These are phyloP conservation scores for Diutina neorugosa DNA, from an alignment of 1,139 yeast species.

Conservation along the genomic window DNA sequence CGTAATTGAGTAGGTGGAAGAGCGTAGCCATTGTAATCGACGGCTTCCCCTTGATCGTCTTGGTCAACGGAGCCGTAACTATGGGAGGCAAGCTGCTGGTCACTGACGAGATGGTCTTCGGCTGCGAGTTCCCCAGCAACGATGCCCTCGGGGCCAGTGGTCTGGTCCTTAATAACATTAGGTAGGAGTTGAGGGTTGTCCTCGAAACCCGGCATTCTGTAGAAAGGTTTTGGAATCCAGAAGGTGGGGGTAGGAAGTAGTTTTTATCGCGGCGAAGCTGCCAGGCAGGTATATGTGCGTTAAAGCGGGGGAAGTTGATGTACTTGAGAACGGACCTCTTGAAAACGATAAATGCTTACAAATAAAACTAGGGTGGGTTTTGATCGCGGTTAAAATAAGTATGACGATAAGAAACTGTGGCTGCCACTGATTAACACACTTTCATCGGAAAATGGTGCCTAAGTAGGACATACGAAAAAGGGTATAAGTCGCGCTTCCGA, in stretches of 20 bases:
- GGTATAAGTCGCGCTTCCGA: not conserved
- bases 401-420: not conserved
- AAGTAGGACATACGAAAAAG: not conserved
- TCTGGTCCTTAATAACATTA: conserved; percentile 19
- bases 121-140: conserved; percentile 38
- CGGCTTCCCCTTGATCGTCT: conserved; percentile 3
- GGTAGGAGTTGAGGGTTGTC: conserved; percentile 12
- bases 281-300: not conserved
- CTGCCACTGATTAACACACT: not conserved
- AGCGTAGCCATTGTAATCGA: conserved; percentile 17
- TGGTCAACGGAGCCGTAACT: conserved; percentile 6
- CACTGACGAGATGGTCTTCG: conserved; percentile 19
- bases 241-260: not conserved
- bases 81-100: conserved; percentile 5
- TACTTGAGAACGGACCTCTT: too few relatives aligned
- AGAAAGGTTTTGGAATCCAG: not conserved
- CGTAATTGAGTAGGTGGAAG: conserved; percentile 21
- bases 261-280: not conserved
- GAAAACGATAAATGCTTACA: too few relatives aligned
- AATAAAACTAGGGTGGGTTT: too few relatives aligned
- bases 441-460: not conserved
- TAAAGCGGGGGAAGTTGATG: not conserved
- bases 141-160: conserved; percentile 35
- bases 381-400: not conserved
- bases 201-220: not conserved